Base-by-base conservation (phyloP, 2,329 filamentous ascomycete genomes). In the Phialophora tarda region DNA sequence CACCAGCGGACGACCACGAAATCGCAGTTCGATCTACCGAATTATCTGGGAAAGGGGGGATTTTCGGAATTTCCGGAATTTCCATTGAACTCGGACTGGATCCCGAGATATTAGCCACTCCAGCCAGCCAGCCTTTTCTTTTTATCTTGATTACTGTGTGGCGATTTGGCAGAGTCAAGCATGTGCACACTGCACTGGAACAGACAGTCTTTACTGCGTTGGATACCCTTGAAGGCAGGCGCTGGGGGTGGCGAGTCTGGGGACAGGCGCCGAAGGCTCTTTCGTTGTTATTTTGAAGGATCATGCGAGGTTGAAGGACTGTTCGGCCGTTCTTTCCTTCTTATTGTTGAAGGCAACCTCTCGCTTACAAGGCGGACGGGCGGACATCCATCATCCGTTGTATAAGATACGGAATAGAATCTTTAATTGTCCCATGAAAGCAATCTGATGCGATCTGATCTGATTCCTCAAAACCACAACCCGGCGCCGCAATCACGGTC, bases 31-130 rank as follows among this genome's bases (percentile, higher is more conserved):
- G 59, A 61, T 38, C 47, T 61, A 6, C 24, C 28, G 4, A 61
- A 10, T 51, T 61, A 53, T 30, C 47, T 61, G n/a, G 26, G 17
- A 12, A 51, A 53, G 23, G 59, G 59, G 2, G 48, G 59, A 7
- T n/a, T 14, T 26, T 34, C 59, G 14, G 59, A 44, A 17, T 61
- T 61, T 14, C 59, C 58, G 0, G 58, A 60, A 10, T 60, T 60
- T 11, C 58, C 59, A 1, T 34, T 55, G 26, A 55, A 34, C 30
- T 11, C 24, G 28, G 28, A 32, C 12, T 55, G 24, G 26, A 21
- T n/a, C 17, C 53, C 23, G 28, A 24, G 53, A 55, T 28, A 14
- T 30, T 34, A 30, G 32, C 32, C 10, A 11, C 32, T 1, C 11
- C 10, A 12, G 32, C 30, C 30, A 32, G 30, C 11, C 32, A 32